phyloP scores from a whole-genome alignment of 192 early-diverging fungal species.

The Podila clonocystis region DNA sequence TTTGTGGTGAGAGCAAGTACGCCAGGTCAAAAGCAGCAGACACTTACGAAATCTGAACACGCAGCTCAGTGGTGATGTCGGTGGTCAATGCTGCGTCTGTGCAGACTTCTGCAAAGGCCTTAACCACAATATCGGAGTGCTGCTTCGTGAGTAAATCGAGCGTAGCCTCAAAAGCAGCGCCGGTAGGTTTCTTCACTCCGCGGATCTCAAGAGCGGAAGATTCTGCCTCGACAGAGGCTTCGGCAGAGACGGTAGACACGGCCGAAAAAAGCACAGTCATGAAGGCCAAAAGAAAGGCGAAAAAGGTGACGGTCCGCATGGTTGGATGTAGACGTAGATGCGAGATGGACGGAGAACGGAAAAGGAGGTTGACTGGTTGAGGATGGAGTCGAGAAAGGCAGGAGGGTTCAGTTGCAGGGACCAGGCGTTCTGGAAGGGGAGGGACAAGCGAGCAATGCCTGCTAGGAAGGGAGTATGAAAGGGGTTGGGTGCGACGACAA shows the following conservation, averaged over 20 bases:
- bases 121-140: constrained; percentile 26
- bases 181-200: background rate
- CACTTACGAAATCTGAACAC: constrained; percentile 40
- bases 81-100: constrained; percentile 28
- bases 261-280: constrained; percentile 30
- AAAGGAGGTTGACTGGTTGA: background rate
- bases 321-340: constrained; percentile 3
- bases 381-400: background rate
- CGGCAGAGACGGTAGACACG: constrained; percentile 1
- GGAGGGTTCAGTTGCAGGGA: background rate
- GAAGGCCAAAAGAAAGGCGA: constrained; percentile 42
- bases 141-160: constrained; percentile 34
- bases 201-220: constrained; percentile 22
- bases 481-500: background rate
- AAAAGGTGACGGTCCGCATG: constrained; percentile 35
- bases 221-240: background rate
- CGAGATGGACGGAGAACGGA: background rate
- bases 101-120: constrained; percentile 45
- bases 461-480: background rate
- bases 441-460: background rate
- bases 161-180: constrained; percentile 40
- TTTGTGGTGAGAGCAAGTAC: background rate
- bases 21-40: too few relatives aligned
- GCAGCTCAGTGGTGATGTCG: constrained; percentile 19
- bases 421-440: background rate